A percentile compares a stretch with the other conserved stretches of the same genome.
Evolutionary conservation across 2,329 filamentous ascomycete species (phyloP).

Genomic region (Mollisia scopiformis): DNA sequence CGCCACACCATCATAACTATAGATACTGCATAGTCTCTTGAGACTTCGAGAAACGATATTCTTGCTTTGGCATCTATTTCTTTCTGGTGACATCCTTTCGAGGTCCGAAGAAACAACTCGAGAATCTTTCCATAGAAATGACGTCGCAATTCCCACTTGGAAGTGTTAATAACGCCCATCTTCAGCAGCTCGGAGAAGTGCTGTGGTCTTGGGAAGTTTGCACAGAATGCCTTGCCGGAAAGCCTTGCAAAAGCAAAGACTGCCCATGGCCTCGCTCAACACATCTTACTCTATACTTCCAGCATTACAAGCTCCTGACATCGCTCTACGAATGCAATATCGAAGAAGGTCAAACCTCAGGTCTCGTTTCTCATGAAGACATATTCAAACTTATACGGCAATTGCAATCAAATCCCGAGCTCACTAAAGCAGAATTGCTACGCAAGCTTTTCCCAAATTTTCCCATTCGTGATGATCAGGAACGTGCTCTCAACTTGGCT

Average conservation of each 20-base stretch:
- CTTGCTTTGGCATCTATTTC: no score
- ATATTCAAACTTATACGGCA: constrained; percentile 26
- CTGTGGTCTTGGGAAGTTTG: constrained; percentile 29
- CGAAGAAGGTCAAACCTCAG: constrained; percentile 16
- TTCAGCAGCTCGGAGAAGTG: constrained; percentile 16
- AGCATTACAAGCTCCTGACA: constrained; percentile 27
- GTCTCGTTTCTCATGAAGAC: constrained; percentile 29
- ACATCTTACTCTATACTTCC: constrained; percentile 27
- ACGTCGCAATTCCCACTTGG: neutral
- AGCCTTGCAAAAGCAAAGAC: constrained; percentile 9
- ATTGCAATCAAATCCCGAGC: constrained; percentile 24
- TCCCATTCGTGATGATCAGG: constrained; percentile 22
- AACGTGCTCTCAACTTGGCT: constrained; percentile 30
- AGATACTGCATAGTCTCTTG: no score
- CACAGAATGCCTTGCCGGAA: constrained; percentile 10
- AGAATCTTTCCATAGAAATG: neutral
- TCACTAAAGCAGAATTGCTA: constrained; percentile 19
- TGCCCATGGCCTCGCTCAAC: constrained; percentile 23
- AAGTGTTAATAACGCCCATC: constrained; percentile 20
- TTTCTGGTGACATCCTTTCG: no score
- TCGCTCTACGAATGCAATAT: constrained; percentile 23
- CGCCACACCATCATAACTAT: no score
- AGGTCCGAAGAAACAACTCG: no score
- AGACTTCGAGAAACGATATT: no score
- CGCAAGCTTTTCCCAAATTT: constrained; percentile 19